phyloP scores from a whole-genome alignment of 306 rosid species.

The Castanea sativa region DNA sequence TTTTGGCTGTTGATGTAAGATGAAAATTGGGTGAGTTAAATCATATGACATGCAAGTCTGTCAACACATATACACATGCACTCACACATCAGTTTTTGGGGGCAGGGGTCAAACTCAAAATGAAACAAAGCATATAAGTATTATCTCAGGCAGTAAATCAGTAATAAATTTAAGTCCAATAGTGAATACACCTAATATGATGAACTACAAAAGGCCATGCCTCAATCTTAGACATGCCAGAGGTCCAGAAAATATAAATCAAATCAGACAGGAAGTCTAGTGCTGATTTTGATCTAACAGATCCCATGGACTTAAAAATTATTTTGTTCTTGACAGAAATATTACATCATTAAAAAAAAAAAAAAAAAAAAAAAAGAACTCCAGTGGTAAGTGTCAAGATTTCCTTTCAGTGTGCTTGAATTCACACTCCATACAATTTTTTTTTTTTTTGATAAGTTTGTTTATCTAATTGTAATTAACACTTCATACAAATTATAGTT shows the following conservation, averaged over 20 bases:
- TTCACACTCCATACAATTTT: neutral
- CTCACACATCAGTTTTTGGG: neutral
- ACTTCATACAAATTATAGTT: neutral
- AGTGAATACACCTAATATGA: neutral
- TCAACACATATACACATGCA: neutral
- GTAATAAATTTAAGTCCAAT: slow-evolving; percentile 9
- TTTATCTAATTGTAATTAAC: no score
- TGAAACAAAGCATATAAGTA: slow-evolving; percentile 6
- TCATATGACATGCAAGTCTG: slow-evolving; percentile 12
- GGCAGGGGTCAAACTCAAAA: slow-evolving; percentile 3
- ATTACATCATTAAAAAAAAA: neutral
- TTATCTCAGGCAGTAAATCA: neutral
- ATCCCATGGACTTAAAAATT: neutral
- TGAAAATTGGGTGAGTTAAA: slow-evolving; percentile 29
- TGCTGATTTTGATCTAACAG: neutral
- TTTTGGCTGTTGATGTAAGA: slow-evolving; percentile 69
- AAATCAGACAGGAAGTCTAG: neutral
- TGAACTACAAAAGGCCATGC: neutral
- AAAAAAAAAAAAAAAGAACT: neutral
- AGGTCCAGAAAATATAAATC: neutral
- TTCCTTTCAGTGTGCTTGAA: neutral
- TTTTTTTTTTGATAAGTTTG: no score
- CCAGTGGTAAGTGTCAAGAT: neutral
- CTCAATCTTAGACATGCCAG: neutral
- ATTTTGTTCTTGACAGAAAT: neutral